Evolutionary conservation across 495 filamentous ascomycete genomes (phyloP), one percentile per base, ranked within the genome.

Genomic region (Lasiosphaeria ovina): DNA sequence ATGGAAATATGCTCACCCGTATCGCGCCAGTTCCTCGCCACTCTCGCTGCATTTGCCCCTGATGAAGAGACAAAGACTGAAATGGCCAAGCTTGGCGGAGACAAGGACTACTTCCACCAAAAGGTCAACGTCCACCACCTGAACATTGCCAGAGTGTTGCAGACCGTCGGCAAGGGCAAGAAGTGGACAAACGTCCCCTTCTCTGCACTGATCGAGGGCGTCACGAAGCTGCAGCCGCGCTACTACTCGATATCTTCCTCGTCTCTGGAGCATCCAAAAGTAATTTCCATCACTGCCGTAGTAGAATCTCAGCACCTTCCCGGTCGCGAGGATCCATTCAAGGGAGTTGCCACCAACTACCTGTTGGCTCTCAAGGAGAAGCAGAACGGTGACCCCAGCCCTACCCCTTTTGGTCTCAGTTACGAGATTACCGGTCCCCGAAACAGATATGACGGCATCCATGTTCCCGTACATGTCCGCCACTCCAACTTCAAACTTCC

Each of bases 201-300:
- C 77, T 97, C 95, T 6, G 84, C 93, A 65, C 85, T 98, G 62
- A 94, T 98, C 62, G 94, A 99, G 79, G 89, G 92, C 63, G 73
- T 98, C 56, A 89, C 89, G 76, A 97, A 96, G 79, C 85, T 99
- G 50, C 94, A 98, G 70, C 93, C 95, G 8, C 91, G 94, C 35
- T 99, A 98, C 81, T 99, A 99, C 80, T 98, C 95, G 32, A 99
- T 99, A 73, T 99, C 94, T 31, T 98, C 95, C 0, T 97, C 93
- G 0, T 97, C 94, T 31, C 73, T 91, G 9, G 94, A 96, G 44
- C 93, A 99, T 62, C 93, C 94, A 74, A 87, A 95, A 71, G 88
- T 90, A 77, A 90, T 98, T 63, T 89, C 94, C 61, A 88, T 99
- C 65, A 99, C 94, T 3, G 93, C 93, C 58, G 90, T 98, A 40